Conservation (phyloP, 805 yeast species). For the Spathaspora hagerdaliae region DNA sequence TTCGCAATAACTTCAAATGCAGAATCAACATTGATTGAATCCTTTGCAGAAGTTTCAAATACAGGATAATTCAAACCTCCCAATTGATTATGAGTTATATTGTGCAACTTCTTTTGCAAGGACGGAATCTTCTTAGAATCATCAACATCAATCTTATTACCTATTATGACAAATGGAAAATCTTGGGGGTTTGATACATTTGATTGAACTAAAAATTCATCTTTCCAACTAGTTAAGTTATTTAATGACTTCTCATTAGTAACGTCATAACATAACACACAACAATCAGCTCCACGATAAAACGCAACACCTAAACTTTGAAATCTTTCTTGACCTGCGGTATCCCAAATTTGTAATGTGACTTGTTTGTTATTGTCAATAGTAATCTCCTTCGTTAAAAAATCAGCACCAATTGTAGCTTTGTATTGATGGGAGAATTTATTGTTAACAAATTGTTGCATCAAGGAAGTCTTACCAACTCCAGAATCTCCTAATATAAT, state of each 20-base stretch:
- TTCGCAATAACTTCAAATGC: slow-evolving; percentile 96
- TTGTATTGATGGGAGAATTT: slow-evolving; percentile 94
- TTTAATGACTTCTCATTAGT: slow-evolving; percentile 93
- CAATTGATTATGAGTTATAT: slow-evolving; percentile 42
- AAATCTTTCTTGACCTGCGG: slow-evolving; percentile 98
- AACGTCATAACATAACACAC: slow-evolving; percentile 93
- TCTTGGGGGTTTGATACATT: slow-evolving; percentile 90
- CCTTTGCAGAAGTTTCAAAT: slow-evolving; percentile 97
- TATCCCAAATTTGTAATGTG: slow-evolving; percentile 92
- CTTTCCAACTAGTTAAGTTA: slow-evolving; percentile 86
- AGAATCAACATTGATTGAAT: slow-evolving; percentile 88
- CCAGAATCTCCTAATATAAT: slow-evolving; percentile 96
- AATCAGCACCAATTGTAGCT: slow-evolving; percentile 98
- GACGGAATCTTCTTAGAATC: slow-evolving; percentile 77
- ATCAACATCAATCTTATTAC: slow-evolving; percentile 93
- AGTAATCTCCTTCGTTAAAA: slow-evolving; percentile 82
- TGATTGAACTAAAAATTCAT: slow-evolving; percentile 91
- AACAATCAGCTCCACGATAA: slow-evolving; percentile 97
- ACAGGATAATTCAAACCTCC: slow-evolving; percentile 73
- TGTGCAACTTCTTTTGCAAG: slow-evolving; percentile 47
- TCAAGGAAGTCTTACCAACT: slow-evolving; percentile 93
- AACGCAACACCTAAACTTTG: slow-evolving; percentile 96
- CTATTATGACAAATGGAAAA: slow-evolving; percentile 93
- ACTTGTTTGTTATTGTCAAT: slow-evolving; percentile 77
- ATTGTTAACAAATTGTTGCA: slow-evolving; percentile 96